Evolutionary conservation across 805 yeast genomes (phyloP).

Genomic region (Metschnikowia reukaufii): DNA sequence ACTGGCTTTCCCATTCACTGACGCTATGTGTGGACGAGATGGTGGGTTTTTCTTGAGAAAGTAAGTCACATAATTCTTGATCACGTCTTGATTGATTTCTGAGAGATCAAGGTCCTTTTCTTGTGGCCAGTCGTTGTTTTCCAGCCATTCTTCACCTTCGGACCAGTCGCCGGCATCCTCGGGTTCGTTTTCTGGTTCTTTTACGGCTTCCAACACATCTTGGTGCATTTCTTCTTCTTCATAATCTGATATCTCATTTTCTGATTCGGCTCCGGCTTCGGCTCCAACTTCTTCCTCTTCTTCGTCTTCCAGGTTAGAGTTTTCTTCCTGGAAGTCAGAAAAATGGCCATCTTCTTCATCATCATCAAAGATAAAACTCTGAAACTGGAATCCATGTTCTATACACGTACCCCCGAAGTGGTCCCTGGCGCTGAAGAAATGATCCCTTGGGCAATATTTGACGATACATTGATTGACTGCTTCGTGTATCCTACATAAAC

Average conservation of each 20-base stretch:
- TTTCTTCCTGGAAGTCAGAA: neutral
- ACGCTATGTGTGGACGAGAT: neutral
- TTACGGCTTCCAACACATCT: neutral
- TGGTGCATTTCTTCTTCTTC: constrained; percentile 8
- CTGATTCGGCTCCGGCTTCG: neutral
- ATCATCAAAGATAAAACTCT: neutral
- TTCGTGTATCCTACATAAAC: constrained; percentile 40
- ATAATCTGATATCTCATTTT: neutral
- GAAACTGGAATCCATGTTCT: constrained; percentile 28
- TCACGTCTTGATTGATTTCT: constrained; percentile 11
- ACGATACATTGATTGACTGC: constrained; percentile 44
- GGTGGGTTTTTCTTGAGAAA: constrained; percentile 11
- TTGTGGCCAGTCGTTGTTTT: constrained; percentile 5
- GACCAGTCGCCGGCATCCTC: constrained; percentile 2
- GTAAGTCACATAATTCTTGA: constrained; percentile 13
- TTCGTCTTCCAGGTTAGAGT: constrained; percentile 3
- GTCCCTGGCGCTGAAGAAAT: constrained; percentile 45
- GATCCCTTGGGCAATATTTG: constrained; percentile 47
- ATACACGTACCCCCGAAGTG: constrained; percentile 50
- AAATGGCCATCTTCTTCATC: neutral
- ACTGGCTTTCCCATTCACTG: constrained; percentile 1
- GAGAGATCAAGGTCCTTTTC: constrained; percentile 3
- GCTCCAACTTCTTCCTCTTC: no score
- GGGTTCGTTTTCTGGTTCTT: neutral
- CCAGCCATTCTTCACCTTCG: constrained; percentile 7